Evolutionary conservation across 2,329 filamentous ascomycete genomes (phyloP).

Genomic region (Trichophyton simii): DNA sequence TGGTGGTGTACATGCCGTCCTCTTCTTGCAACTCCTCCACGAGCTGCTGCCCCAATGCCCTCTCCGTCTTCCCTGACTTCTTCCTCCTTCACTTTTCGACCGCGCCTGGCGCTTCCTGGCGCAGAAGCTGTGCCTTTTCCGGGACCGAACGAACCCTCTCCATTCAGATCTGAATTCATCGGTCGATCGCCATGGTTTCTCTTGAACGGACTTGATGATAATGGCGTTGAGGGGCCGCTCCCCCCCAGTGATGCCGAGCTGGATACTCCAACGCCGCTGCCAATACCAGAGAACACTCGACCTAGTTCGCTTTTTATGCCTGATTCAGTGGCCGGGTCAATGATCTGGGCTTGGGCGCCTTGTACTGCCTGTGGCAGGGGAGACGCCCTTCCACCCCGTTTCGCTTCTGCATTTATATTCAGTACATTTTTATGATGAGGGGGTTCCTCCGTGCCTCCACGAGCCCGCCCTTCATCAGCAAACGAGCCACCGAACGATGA

Average conservation of each 20-base stretch:
- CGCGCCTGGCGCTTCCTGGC: conserved; percentile 44
- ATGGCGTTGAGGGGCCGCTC: conserved; percentile 44
- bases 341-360: conserved; percentile 82
- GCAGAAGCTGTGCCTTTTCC: conserved; percentile 1
- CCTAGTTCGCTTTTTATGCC: conserved; percentile 92
- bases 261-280: conserved; percentile 49
- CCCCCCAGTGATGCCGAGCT: conserved; percentile 36
- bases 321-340: conserved; percentile 67
- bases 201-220: conserved; percentile 40
- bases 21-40: conserved; percentile 54
- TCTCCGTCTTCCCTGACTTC: conserved; percentile 54
- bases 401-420: conserved; percentile 59
- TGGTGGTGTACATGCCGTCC: conserved; percentile 41
- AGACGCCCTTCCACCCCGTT: conserved; percentile 70
- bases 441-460: conserved; percentile 42
- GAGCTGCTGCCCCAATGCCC: conserved; percentile 48
- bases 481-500: conserved; percentile 13
- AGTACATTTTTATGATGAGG: conserved; percentile 56
- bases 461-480: conserved; percentile 26
- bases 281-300: conserved; percentile 90
- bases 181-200: conserved; percentile 30
- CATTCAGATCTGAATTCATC: conserved; percentile 5
- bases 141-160: background rate
- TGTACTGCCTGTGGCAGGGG: conserved; percentile 89
- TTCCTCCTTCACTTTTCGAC: conserved; percentile 63